Evolutionary conservation across 306 rosid species (phyloP), one percentile per base, ranked within the genome.

Genomic region (Fragaria ananassa): DNA sequence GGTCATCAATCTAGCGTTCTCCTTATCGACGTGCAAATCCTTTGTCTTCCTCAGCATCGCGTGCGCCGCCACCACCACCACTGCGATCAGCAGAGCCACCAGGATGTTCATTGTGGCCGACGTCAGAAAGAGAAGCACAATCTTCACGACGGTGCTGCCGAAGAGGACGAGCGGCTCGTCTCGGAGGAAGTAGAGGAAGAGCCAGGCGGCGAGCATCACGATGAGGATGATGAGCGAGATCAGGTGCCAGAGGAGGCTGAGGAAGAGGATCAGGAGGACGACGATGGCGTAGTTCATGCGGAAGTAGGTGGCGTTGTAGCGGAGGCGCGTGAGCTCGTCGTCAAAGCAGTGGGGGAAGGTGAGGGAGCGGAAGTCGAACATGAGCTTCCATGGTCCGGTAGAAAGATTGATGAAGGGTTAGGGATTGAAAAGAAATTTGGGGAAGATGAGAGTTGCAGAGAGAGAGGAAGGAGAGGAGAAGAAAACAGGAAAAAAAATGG

Each of bases 141-240:
- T 47, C 23, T 97, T 94, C 56, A 91, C 54, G 17, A 94, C 68
- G 54, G 82, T 34, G 25, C 79, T 86, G 19, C 88, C 82, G 50
- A 84, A 47, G 1, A 94, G 7, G 5, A 81, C 44, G 17, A 94
- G 86, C 8, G 98, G 97, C 66, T 90, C 89, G 29, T 94, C 98
- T 60, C 98, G 94, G 51, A 94, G 88, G 81, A 94, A 94, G 86
- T 94, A 94, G 71, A 91, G 87, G 81, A 91, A 91, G 18, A 94
- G 64, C 98, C 98, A 94, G 4, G 77, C 86, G 14, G 87, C 83
- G 82, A 87, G 76, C 79, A 90, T 79, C 10, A 82, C 44, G 35
- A 85, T 5, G 74, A 91, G 83, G 47, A 93, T 97, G 69, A 93
- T 86, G 15, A 91, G 91, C 19, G 98, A 94, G 11, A 90, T 81